Evolutionary conservation across 139 green algal genomes (phyloP).

Genomic region (Volvox africanus): DNA sequence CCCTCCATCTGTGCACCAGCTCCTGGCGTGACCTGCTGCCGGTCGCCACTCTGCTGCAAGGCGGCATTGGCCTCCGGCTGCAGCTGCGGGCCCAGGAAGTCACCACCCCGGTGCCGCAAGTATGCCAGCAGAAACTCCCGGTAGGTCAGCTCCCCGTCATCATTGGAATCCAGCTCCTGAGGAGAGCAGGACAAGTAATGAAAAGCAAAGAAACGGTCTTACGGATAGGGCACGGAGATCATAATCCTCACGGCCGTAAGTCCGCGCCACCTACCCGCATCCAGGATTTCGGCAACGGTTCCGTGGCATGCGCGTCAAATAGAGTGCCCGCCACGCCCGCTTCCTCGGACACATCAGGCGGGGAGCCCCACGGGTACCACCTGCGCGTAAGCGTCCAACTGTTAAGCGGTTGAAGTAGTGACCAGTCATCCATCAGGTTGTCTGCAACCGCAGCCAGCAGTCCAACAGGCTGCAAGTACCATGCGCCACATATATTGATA

Average conservation of each 20-base stretch:
- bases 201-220: not conserved
- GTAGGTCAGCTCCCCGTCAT: slow-evolving; percentile 3
- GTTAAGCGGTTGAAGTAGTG: too few relatives aligned
- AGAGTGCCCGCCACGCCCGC: slow-evolving; percentile 13
- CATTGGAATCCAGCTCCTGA: slow-evolving; percentile 24
- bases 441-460: too few relatives aligned
- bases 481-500: too few relatives aligned
- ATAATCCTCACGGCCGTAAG: too few relatives aligned
- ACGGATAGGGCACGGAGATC: too few relatives aligned
- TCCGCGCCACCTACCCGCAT: not conserved
- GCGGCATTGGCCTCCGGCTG: not conserved
- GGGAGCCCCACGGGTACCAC: not conserved
- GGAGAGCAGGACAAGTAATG: not conserved
- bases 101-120: slow-evolving; percentile 9
- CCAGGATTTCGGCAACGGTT: slow-evolving; percentile 21
- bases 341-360: slow-evolving; percentile 8
- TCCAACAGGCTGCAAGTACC: too few relatives aligned
- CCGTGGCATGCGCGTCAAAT: slow-evolving; percentile 6
- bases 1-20: not conserved
- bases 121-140: slow-evolving; percentile 41
- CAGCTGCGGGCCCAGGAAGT: not conserved
- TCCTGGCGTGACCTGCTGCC: too few relatives aligned
- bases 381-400: not conserved
- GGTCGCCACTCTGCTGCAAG: not conserved
- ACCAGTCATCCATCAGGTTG: too few relatives aligned